Base-by-base conservation (phyloP, 768 basidiomycete genomes). In the Hortiboletus campestris region DNA sequence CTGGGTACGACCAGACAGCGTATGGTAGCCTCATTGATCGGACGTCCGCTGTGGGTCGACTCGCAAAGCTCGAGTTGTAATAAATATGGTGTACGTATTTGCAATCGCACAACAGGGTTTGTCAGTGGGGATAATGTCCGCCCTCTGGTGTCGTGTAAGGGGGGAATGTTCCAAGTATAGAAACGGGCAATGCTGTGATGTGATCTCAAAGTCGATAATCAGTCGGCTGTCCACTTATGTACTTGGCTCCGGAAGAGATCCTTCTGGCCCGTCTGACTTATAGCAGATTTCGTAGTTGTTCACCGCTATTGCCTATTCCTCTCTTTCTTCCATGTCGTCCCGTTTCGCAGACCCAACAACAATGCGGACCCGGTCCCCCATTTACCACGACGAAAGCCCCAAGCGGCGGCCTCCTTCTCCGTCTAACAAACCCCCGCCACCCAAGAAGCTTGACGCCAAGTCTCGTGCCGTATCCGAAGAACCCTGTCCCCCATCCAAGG, bases 381-480 rank as follows among this genome's bases (percentile, higher is more conserved):
- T 69, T 29, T 64, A 63, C 55, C 56, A 58, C 45, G 70, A 71
- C 29, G 68, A 70, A 5, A 47, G 40, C 41, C n/a, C 61, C 45
- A 71, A 68, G 48, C 68, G 68, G 8, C 68, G 64, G 11, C 68
- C 65, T 4, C 68, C 70, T n/a, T 72, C 70, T 28, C 71, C 70
- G 14, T 70, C 70, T n/a, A 67, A 39, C 61, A 71, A 73, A 22
- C 62, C 57, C 0, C 66, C 64, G 6, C 68, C 67, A 13, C 42
- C 55, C 35, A 72, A 72, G 72, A 71, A 70, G 55, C 58, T 62
- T 25, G 25, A 25, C 25, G 25, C 25, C 25, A 25, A 25, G 25
- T 25, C 25, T 25, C 25, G 25, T 25, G 25, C 25, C 25, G 25
- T 25, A 25, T 25, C 25, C 25, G 25, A 25, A 48, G 70, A 70